Evolutionary conservation across 202 grass and related monocot species (phyloP), one percentile per base, ranked within the genome.

Genomic region (Setaria viridis): DNA sequence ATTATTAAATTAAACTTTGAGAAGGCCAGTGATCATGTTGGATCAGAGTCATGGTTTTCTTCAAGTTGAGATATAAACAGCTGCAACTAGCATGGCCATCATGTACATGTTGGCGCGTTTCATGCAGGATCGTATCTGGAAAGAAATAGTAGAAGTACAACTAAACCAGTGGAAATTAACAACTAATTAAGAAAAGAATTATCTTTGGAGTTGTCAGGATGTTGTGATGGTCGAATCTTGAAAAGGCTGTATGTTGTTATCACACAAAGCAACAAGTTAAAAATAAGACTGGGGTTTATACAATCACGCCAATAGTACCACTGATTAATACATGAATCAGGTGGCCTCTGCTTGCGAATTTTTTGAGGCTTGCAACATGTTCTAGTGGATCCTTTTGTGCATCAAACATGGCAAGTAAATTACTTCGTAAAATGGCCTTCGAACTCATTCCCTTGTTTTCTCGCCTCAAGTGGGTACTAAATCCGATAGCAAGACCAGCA

Each of bases 61-160:
- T 62, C 80, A 83, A 90, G 58, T 83, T 90, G 74, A 35, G n/a
- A 11, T 74, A 33, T 79, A 37, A 85, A 32, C 51, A 67, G 50
- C 41, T 34, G 70, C 66, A 72, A 30, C 88, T 78, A 70, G 39
- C 45, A 25, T 1, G 53, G 17, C 60, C n/a, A 73, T 65, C 51
- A 41, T 81, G 11, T 60, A 47, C 59, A 74, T 49, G 72, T 73
- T 78, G 84, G 78, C 66, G 49, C 48, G 51, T 50, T 78, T 84
- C 88, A 60, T 78, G 51, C 66, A 17, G 4, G 20, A 67, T 83
- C 41, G 39, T 87, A 69, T 50, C 48, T 50, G 30, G 29, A 76
- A 65, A 47, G 76, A 35, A 41, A 59, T 33, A 30, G 33, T 19
- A 35, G 51, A 89, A 14, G 42, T 62, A 74, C 59, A 79, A 51